A percentile compares a stretch with the other conserved stretches of the same genome.
These are phyloP conservation scores for Trichoderma atrobrunneum DNA, from an alignment of 2,329 filamentous ascomycete genomes.

Conservation along the genomic window DNA sequence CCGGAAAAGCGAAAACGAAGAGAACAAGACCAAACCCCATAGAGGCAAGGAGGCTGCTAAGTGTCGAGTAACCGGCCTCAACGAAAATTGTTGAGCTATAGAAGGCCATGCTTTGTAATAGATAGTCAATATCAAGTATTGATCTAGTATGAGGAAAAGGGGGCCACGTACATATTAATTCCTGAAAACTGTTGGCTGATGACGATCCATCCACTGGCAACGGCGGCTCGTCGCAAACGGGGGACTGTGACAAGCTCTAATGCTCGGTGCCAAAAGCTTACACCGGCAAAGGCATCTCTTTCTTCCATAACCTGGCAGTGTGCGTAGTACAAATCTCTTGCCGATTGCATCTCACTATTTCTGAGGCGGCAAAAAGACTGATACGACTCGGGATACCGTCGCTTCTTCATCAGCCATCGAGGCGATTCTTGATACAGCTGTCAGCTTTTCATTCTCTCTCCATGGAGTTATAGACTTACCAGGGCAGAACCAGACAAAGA, in stretches of 20 bases:
- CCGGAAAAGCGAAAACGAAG: conserved; percentile 52
- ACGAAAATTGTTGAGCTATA: conserved; percentile 50
- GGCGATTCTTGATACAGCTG: conserved; percentile 48
- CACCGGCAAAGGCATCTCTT: conserved; percentile 34
- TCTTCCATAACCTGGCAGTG: conserved; percentile 36
- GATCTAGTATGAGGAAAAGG: no score
- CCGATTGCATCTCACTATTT: conserved; percentile 56
- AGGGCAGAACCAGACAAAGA: conserved; percentile 57
- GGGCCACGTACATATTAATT: conserved; percentile 24
- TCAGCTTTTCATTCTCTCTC: background rate
- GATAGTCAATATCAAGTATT: conserved; percentile 15
- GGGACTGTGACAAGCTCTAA: conserved; percentile 48
- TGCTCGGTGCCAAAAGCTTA: conserved; percentile 38
- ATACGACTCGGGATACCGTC: conserved; percentile 52
- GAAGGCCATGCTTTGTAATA: conserved; percentile 40
- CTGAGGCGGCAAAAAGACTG: conserved; percentile 54
- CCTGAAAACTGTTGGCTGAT: conserved; percentile 34
- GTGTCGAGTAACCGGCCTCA: conserved; percentile 41
- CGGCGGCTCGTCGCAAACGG: conserved; percentile 43
- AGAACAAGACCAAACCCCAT: conserved; percentile 54
- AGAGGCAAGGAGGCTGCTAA: conserved; percentile 46
- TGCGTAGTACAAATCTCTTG: conserved; percentile 57
- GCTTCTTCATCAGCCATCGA: conserved; percentile 63
- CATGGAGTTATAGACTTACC: conserved; percentile 35
- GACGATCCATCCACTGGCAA: conserved; percentile 32